A percentile compares a stretch with the other conserved stretches of the same genome.
These are phyloP conservation scores for Pseudofabraea citricarpa DNA, from an alignment of 2,329 filamentous ascomycete species.

Conservation along the genomic window DNA sequence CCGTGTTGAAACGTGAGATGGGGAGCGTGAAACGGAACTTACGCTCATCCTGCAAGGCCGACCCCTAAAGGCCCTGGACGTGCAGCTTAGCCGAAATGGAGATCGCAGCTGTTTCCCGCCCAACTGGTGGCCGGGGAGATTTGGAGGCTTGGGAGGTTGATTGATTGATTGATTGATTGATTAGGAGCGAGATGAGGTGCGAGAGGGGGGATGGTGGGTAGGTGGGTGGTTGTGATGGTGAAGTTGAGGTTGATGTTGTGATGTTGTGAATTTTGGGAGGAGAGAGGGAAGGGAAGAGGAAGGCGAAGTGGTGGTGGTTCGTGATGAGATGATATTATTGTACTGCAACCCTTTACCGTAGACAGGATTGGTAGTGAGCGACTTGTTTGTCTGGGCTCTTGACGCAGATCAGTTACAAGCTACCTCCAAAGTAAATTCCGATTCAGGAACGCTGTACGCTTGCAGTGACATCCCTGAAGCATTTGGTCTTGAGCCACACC, in stretches of 20 bases:
- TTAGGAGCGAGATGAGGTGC: too few relatives aligned
- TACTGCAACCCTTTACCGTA: too few relatives aligned
- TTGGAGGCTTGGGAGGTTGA: too few relatives aligned
- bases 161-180: too few relatives aligned
- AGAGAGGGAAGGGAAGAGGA: too few relatives aligned
- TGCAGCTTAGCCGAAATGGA: not conserved
- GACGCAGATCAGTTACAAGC: not conserved
- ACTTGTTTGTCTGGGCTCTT: not conserved
- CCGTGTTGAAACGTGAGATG: slow-evolving; percentile 12
- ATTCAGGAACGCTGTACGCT: not conserved
- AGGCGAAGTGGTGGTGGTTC: too few relatives aligned
- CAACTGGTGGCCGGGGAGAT: too few relatives aligned
- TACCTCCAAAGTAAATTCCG: not conserved
- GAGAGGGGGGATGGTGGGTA: too few relatives aligned
- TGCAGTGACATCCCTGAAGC: not conserved
- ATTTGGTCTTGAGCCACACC: not conserved
- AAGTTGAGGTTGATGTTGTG: too few relatives aligned
- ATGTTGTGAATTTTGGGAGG: too few relatives aligned
- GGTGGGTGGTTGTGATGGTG: too few relatives aligned
- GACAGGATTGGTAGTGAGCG: not conserved
- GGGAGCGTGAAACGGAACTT: slow-evolving; percentile 21
- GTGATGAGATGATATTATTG: too few relatives aligned
- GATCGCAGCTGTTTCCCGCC: not conserved
- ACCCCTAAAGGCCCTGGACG: slow-evolving; percentile 7
- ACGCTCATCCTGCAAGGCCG: slow-evolving; percentile 24